Percentiles rank a stretch among this genome's conserved stretches.
phyloP scores from a whole-genome alignment of 495 filamentous ascomycete species.

The Rostrohypoxylon terebratum region DNA sequence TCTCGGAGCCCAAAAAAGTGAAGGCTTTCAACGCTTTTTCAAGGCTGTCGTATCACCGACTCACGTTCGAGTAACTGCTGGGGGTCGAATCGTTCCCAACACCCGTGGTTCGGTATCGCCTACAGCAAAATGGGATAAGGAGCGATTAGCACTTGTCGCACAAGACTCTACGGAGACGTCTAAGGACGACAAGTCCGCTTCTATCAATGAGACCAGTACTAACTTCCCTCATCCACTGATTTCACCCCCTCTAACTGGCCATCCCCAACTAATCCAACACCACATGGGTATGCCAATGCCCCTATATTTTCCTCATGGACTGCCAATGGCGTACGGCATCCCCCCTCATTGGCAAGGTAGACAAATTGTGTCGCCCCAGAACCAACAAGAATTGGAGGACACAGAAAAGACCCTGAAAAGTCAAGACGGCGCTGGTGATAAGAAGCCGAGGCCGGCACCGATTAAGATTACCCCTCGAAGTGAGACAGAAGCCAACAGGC shows the following conservation, averaged over 20 bases:
- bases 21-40: conserved; percentile 68
- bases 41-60: conserved; percentile 67
- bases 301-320: conserved; percentile 39
- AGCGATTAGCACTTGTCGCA: conserved; percentile 39
- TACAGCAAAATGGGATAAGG: conserved; percentile 56
- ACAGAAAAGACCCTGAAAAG: conserved; percentile 37
- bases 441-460: conserved; percentile 50
- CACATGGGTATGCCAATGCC: conserved; percentile 47
- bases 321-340: conserved; percentile 50
- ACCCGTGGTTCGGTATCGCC: conserved; percentile 61
- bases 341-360: conserved; percentile 27
- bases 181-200: conserved; percentile 27
- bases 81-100: conserved; percentile 68
- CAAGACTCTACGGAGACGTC: conserved; percentile 29
- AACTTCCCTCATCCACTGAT: conserved; percentile 45
- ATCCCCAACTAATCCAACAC: conserved; percentile 21
- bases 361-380: conserved; percentile 9
- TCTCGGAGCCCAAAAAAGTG: conserved; percentile 58
- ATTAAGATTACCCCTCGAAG: conserved; percentile 59
- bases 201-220: neutral
- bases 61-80: conserved; percentile 67
- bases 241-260: conserved; percentile 23
- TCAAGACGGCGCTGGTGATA: conserved; percentile 44
- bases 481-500: conserved; percentile 58
- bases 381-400: conserved; percentile 42